A percentile compares a stretch with the other conserved stretches of the same genome.
phyloP scores from a whole-genome alignment of 2,329 filamentous ascomycete species.

The Exophiala calicioides region DNA sequence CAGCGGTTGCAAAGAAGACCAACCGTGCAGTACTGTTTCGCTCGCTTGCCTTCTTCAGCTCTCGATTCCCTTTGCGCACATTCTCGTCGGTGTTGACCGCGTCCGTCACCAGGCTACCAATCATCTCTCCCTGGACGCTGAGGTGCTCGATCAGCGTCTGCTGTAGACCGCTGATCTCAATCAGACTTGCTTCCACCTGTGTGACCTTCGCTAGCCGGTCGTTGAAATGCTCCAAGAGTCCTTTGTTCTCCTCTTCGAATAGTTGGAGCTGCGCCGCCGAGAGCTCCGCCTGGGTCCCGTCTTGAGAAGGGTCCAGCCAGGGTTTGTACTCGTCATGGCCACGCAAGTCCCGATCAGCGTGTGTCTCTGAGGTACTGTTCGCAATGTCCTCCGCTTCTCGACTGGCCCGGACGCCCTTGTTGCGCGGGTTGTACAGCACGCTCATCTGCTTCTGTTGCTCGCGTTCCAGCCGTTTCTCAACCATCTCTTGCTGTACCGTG shows the following conservation, averaged over 20 bases:
- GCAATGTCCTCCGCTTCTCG: background rate
- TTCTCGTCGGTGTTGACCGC: conserved; percentile 81
- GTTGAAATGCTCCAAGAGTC: conserved; percentile 91
- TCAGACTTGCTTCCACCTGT: conserved; percentile 84
- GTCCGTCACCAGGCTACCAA: conserved; percentile 84
- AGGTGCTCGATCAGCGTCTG: conserved; percentile 85
- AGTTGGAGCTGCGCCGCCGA: conserved; percentile 85
- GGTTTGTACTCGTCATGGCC: conserved; percentile 31
- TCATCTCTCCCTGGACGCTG: conserved; percentile 80
- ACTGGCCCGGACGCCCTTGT: conserved; percentile 31
- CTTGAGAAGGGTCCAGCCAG: conserved; percentile 33
- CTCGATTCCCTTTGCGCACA: conserved; percentile 83
- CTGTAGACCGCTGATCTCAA: conserved; percentile 92
- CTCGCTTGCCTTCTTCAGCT: conserved; percentile 80
- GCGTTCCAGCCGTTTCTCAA: conserved; percentile 80
- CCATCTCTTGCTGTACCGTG: conserved; percentile 82
- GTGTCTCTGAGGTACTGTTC: background rate
- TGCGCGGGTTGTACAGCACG: conserved; percentile 68
- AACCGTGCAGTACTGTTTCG: conserved; percentile 71
- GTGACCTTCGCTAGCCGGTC: conserved; percentile 91
- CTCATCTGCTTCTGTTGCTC: conserved; percentile 90
- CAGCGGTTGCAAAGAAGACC: conserved; percentile 78
- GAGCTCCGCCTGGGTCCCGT: conserved; percentile 53
- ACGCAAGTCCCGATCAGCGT: conserved; percentile 25
- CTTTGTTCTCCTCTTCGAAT: conserved; percentile 89